phyloP scores from a whole-genome alignment of 306 rosid species.

The Malus asiatica region DNA sequence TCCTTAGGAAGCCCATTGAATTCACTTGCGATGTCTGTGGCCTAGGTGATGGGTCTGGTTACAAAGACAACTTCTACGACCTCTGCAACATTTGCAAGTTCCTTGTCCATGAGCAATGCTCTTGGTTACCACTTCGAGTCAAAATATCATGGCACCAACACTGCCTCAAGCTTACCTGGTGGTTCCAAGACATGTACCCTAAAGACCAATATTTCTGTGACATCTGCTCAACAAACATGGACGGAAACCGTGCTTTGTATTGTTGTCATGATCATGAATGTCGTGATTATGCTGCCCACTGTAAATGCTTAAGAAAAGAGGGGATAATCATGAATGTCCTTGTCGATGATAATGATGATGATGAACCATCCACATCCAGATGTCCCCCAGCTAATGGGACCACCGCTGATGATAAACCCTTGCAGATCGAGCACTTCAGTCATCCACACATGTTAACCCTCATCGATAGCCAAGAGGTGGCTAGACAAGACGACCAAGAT shows the following conservation, averaged over 20 bases:
- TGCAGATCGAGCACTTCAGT: not conserved
- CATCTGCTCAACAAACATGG: not conserved
- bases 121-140: not conserved
- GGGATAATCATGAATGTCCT: not conserved
- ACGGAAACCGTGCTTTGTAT: not conserved
- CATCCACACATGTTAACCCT: not conserved
- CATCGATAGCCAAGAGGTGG: not conserved
- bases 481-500: not conserved
- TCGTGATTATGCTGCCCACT: not conserved
- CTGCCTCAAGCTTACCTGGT: not conserved
- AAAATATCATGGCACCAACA: not conserved
- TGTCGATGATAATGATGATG: not conserved
- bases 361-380: not conserved
- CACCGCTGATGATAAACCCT: not conserved
- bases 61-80: not conserved
- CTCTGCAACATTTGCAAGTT: not conserved
- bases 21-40: not conserved
- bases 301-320: rapidly evolving
- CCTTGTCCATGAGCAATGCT: not conserved
- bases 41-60: too few relatives aligned
- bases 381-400: not conserved
- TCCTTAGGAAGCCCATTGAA: too few relatives aligned
- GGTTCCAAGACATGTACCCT: not conserved
- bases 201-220: not conserved
- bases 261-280: not conserved